Evolutionary conservation across 805 yeast species (phyloP).

Genomic region (Ogataea naganishii): DNA sequence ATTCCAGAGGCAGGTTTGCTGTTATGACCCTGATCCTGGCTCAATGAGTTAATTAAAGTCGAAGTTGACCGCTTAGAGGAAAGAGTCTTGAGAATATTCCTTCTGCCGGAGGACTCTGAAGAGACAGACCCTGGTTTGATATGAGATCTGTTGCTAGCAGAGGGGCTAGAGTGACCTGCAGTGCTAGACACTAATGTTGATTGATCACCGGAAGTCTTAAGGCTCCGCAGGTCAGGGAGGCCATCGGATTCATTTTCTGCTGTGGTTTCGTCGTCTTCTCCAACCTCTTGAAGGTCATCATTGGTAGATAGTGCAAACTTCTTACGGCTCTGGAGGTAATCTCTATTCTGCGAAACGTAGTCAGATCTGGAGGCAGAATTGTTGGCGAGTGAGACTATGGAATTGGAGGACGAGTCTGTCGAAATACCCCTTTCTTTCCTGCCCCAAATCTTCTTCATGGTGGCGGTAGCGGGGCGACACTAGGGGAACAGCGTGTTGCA

Average conservation of each 20-base stretch:
- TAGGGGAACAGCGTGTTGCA: too few species aligned
- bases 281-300: slow-evolving; percentile 5
- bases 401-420: slow-evolving; percentile 4
- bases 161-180: not conserved
- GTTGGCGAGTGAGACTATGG: slow-evolving; percentile 3
- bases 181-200: slow-evolving; percentile 1
- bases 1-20: slow-evolving; percentile 1
- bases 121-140: not conserved
- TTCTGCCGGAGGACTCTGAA: not conserved
- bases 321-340: slow-evolving; percentile 2
- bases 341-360: slow-evolving; percentile 1
- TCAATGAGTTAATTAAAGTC: not conserved
- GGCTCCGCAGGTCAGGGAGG: too few species aligned
- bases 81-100: not conserved
- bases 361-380: slow-evolving; percentile 1
- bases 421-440: slow-evolving; percentile 16
- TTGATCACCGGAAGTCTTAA: too few species aligned
- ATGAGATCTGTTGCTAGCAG: not conserved
- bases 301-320: slow-evolving; percentile 3
- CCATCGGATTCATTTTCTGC: slow-evolving; percentile 2
- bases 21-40: not conserved
- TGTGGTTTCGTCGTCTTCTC: slow-evolving; percentile 1
- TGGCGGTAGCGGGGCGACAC: too few species aligned
- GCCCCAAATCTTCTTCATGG: slow-evolving; percentile 25
- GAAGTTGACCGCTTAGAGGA: slow-evolving; percentile 1